Base-by-base conservation (phyloP, 257 asterid species). In the Solanum arcanum region DNA sequence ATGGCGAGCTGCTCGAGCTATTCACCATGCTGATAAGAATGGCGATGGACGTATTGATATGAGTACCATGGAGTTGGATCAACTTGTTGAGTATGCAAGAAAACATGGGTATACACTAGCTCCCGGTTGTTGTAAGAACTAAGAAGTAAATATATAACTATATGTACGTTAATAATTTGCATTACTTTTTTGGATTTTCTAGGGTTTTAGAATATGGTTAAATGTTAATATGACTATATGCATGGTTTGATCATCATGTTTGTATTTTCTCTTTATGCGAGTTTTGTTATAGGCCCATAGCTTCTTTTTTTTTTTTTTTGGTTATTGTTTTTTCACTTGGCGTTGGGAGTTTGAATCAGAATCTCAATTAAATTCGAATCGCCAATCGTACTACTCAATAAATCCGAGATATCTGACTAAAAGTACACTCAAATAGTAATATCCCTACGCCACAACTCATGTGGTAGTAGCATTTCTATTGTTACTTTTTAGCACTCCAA, bases 1-100 rank as follows among this genome's bases (percentile, higher is more conserved):
- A 2, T 85, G 91, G 91, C 46, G 89, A 76, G 89, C 91, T 62
- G 5, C 39, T 7, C 44, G 77, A 4, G 86, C 86, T 3, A 73
- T 76, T 52, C 9, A 12, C 8, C 29, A 33, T 29, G 91, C 83
- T 1, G 87, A 86, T 74, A 80, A 70, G 9, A 42, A 83, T 12
- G 42, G 86, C 2, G 88, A 89, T 86, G 91, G 89, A 13, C 18
- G 25, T 29, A 76, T 89, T 23, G 46, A 27, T 23, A 83, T 66
- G 76, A 31, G 35, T 33, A 33, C 13, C 16, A 33, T 1, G 1
- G 89, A 87, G 74, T 29, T 89, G 70, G 47, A 20, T 6, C n/a
- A 13, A 39, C 86, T 83, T 13, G 86, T 83, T 66, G 33, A 83
- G 13, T 88, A 86, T 72, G 87, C 91, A 29, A 12, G 5, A 21